phyloP scores from a whole-genome alignment of 495 filamentous ascomycete genomes.

The Neurospora discreta region DNA sequence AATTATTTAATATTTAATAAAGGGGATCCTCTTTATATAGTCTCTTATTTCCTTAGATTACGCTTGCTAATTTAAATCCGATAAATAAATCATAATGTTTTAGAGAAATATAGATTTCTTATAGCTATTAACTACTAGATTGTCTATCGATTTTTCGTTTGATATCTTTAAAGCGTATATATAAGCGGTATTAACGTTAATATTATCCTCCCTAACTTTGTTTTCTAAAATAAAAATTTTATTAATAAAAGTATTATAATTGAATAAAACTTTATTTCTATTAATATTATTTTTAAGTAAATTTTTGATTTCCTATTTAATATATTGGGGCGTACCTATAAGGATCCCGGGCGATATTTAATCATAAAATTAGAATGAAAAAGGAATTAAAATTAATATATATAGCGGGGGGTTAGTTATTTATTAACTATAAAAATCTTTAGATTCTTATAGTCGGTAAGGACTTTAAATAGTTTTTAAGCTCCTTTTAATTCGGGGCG shows the following conservation, averaged over 20 bases:
- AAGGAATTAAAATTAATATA: not conserved
- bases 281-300: not conserved
- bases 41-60: too few relatives aligned
- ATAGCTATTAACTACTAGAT: too few relatives aligned
- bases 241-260: not conserved
- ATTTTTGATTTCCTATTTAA: not conserved
- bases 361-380: too few relatives aligned
- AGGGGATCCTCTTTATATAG: too few relatives aligned
- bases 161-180: not conserved
- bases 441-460: not conserved
- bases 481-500: too few relatives aligned
- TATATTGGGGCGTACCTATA: not conserved
- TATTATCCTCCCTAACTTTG: not conserved
- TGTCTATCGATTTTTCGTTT: too few relatives aligned
- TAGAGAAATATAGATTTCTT: too few relatives aligned
- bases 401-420: not conserved
- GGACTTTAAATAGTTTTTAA: not conserved
- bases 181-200: not conserved
- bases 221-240: not conserved
- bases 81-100: too few relatives aligned
- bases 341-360: accelerated
- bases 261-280: not conserved
- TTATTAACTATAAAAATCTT: not conserved
- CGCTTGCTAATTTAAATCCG: too few relatives aligned
- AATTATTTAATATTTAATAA: too few relatives aligned